Evolutionary conservation across 371 early-diverging fungal species (phyloP).

Genomic region (Mucor plumbeus): DNA sequence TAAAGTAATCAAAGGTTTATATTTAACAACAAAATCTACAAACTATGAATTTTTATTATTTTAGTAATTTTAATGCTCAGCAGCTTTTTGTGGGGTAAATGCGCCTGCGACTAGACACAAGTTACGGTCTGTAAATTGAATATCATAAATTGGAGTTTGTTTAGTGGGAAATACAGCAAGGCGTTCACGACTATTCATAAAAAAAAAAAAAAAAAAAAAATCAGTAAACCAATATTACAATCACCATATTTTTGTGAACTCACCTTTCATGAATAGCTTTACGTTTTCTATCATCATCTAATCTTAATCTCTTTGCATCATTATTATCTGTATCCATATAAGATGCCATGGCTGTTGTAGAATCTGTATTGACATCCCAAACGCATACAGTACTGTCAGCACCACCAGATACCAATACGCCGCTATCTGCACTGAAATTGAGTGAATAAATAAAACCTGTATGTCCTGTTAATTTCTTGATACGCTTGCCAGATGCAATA

Average conservation of each 20-base stretch:
- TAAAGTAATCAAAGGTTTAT: too few relatives aligned
- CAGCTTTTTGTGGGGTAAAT: constrained; percentile 40
- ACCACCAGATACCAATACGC: constrained; percentile 88
- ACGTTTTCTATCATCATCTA: constrained; percentile 27
- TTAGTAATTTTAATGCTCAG: constrained; percentile 4
- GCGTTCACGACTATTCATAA: constrained; percentile 56
- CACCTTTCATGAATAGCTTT: constrained; percentile 33
- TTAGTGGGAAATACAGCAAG: constrained; percentile 90
- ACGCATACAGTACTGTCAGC: constrained; percentile 94
- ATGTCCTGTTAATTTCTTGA: constrained; percentile 89
- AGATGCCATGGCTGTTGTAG: constrained; percentile 13
- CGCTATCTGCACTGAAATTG: constrained; percentile 85
- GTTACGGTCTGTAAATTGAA: constrained; percentile 93
- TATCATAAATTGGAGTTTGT: constrained; percentile 89
- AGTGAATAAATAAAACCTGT: constrained; percentile 88
- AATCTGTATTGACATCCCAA: constrained; percentile 89
- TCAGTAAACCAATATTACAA: not conserved
- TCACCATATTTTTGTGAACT: not conserved
- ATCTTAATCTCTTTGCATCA: constrained; percentile 13
- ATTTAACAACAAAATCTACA: too few relatives aligned
- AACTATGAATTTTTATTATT: constrained; percentile 31
- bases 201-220: not conserved
- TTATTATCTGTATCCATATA: constrained; percentile 19
- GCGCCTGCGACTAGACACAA: constrained; percentile 77
- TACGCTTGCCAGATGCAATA: constrained; percentile 85